Evolutionary conservation across 495 filamentous ascomycete genomes (phyloP).

Genomic region (Penicillium macrosclerotiorum): DNA sequence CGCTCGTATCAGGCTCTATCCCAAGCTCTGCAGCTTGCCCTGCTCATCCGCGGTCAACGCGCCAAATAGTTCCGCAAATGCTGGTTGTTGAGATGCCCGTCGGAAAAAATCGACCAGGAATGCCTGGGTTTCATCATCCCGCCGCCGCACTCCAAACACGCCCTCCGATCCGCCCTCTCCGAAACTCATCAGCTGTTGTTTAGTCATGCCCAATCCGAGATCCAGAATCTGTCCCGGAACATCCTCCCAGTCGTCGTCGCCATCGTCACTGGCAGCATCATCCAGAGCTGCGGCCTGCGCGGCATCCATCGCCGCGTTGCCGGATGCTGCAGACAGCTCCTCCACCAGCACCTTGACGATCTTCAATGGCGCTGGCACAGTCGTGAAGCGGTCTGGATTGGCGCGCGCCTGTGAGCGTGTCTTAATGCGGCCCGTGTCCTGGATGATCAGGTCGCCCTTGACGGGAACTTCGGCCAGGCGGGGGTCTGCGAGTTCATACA

Average conservation of each 20-base stretch:
- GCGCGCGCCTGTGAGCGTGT: conserved; percentile 83
- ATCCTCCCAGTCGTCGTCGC: conserved; percentile 89
- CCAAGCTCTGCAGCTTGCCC: conserved; percentile 57
- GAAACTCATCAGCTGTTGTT: conserved; percentile 77
- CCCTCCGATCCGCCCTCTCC: conserved; percentile 56
- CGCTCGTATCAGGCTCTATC: no score
- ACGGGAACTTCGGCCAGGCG: conserved; percentile 76
- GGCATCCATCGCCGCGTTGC: conserved; percentile 54
- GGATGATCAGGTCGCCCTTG: conserved; percentile 86
- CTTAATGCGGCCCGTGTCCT: conserved; percentile 79
- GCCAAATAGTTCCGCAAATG: conserved; percentile 71
- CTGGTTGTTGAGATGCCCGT: conserved; percentile 63
- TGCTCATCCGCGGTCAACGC: conserved; percentile 72
- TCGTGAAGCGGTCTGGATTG: conserved; percentile 87
- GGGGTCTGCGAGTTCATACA: conserved; percentile 83
- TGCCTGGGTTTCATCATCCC: conserved; percentile 89
- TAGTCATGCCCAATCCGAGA: conserved; percentile 61
- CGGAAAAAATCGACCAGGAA: conserved; percentile 84
- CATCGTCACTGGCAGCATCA: conserved; percentile 56
- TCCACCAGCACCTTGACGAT: conserved; percentile 94
- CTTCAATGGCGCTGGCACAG: conserved; percentile 82
- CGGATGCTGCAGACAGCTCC: conserved; percentile 67
- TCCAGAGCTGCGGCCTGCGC: conserved; percentile 52
- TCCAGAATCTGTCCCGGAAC: conserved; percentile 67
- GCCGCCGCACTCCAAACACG: conserved; percentile 56